phyloP scores from a whole-genome alignment of 2,329 filamentous ascomycete species.

The Stachybotrys chlorohalonatus region DNA sequence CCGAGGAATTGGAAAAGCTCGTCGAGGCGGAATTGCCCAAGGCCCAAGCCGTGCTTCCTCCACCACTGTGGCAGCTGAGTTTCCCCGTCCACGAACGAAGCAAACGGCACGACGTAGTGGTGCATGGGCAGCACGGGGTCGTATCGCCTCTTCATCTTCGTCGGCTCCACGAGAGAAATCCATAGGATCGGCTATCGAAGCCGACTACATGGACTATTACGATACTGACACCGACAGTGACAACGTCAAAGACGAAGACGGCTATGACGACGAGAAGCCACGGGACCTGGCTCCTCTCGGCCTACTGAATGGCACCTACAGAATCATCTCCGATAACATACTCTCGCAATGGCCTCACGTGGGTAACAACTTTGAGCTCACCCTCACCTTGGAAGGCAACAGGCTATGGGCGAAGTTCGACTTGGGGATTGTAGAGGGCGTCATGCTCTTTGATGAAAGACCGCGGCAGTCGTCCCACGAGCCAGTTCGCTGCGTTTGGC shows the following conservation, averaged over 20 bases:
- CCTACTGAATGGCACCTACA: conserved; percentile 36
- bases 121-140: conserved; percentile 11
- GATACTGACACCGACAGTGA: conserved; percentile 1
- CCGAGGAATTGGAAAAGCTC: neutral
- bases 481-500: conserved; percentile 22
- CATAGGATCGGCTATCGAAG: neutral
- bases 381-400: conserved; percentile 27
- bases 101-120: conserved; percentile 18
- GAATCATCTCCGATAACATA: conserved; percentile 19
- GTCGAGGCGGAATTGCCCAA: conserved; percentile 7
- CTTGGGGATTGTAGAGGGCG: conserved; percentile 28
- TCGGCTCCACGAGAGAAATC: too few species aligned
- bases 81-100: conserved; percentile 1
- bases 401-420: conserved; percentile 37
- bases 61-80: neutral
- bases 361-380: conserved; percentile 18
- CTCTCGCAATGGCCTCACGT: conserved; percentile 14
- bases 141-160: conserved; percentile 4
- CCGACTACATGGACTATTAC: neutral
- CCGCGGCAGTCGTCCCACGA: conserved; percentile 21
- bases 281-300: conserved; percentile 17
- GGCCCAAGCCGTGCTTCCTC: conserved; percentile 1
- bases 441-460: conserved; percentile 29
- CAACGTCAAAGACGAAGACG: neutral
- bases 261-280: neutral